Base-by-base conservation (phyloP, 2,329 filamentous ascomycete species). In the Fusarium begoniae region DNA sequence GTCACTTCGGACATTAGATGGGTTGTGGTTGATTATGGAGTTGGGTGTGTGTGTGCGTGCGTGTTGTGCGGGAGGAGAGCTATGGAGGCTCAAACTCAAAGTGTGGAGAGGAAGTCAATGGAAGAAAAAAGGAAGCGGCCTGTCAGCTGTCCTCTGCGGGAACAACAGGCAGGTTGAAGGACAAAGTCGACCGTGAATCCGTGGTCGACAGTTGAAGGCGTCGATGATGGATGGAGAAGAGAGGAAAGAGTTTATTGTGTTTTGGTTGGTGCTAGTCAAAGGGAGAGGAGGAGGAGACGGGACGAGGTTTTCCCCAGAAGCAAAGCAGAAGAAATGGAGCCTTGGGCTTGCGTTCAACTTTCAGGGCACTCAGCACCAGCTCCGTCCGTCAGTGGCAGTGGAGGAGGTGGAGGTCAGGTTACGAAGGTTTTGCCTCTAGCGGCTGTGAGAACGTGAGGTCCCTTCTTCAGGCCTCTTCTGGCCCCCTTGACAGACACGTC, bases 1-100 rank as follows among this genome's bases (percentile, higher is more conserved):
- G 95, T 93, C 87, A 94, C 90, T 90, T 98, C 96, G 90, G 96
- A 97, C 96, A 98, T 98, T 87, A 84, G 85, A 83, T 80, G 81
- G 80, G 78, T 83, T 83, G 79, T 77, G 83, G 81, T 81, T 84
- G 80, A 82, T 80, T 77, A 63, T 79, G 64, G 64, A 51, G 77
- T 77, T 77, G 74, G 76, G 74, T 77, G 76, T 61, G 63, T 61
- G 63, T 64, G 70, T 58, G 70, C 51, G 66, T 75, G 57, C 50
- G 56, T 69, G 66, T 76, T 72, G 78, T 75, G 67, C 51, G 66
- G 72, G 75, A 72, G 72, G 76, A 75, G 76, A 78, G 76, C 76
- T 77, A 75, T 70, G 67, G 66, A 70, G 70, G 76, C 76, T 78
- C 76, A 63, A 65, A 69, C 76, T 78, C 76, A 60, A 65, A 65